phyloP scores from a whole-genome alignment of 148 eudicot genomes.

The Amaranthus cruentus region DNA sequence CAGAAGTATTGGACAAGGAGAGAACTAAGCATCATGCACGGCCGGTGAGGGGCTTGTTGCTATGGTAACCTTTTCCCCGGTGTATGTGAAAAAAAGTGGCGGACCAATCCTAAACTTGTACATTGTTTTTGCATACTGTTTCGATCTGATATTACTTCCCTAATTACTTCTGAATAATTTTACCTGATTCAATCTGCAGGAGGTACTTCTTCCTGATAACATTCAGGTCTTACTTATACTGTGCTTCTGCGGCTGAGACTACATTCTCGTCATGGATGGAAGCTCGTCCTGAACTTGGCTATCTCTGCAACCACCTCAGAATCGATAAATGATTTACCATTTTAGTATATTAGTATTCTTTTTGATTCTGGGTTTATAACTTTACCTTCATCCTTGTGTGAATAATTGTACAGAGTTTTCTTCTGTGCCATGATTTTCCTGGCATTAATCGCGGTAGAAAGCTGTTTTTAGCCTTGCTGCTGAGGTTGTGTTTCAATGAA shows the following conservation, averaged over 20 bases:
- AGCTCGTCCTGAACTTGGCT: constrained; percentile 85
- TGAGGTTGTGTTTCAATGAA: background rate
- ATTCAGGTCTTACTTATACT: constrained; percentile 79
- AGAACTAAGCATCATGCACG: too few species aligned
- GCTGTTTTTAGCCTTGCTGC: background rate
- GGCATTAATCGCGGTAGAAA: background rate
- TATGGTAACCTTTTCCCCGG: too few species aligned
- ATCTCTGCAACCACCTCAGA: constrained; percentile 79
- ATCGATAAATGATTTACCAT: constrained; percentile 45
- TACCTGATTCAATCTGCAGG: constrained; percentile 47
- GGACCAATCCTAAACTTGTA: too few species aligned
- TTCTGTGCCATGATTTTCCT: background rate
- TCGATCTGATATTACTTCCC: too few species aligned
- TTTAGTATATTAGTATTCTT: background rate
- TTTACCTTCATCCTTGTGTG: constrained; percentile 4
- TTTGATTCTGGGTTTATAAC: background rate
- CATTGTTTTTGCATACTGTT: too few species aligned
- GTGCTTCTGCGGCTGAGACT: constrained; percentile 45
- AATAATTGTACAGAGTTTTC: constrained; percentile 12
- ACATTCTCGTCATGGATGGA: constrained; percentile 70
- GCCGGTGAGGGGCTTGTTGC: too few species aligned
- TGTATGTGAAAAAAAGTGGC: too few species aligned
- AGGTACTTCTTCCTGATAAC: constrained; percentile 83
- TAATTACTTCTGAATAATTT: background rate
- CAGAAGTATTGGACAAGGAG: too few species aligned